phyloP scores from a whole-genome alignment of 306 rosid species.

The Vigna angularis region DNA sequence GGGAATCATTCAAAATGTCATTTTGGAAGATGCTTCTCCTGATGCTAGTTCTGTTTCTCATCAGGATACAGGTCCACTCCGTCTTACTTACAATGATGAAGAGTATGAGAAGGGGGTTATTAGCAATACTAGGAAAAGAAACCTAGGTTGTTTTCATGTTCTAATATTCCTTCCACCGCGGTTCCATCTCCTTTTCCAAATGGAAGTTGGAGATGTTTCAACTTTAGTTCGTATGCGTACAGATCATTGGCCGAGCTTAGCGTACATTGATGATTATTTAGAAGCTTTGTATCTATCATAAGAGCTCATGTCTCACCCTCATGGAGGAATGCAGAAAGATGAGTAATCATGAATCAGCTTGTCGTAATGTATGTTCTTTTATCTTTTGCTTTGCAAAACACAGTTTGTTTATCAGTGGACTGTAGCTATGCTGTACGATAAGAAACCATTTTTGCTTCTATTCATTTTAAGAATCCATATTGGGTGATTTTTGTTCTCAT shows the following conservation, averaged over 20 bases:
- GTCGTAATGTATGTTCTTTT: constrained; percentile 64
- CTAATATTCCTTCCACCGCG: constrained; percentile 95
- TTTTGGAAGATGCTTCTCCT: constrained; percentile 72
- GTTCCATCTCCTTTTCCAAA: constrained; percentile 94
- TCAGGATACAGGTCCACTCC: constrained; percentile 67
- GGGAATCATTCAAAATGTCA: constrained; percentile 69
- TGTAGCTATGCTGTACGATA: constrained; percentile 10
- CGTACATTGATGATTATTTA: constrained; percentile 94
- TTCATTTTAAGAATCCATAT: neutral
- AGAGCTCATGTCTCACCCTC: constrained; percentile 31
- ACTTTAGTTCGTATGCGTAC: constrained; percentile 91
- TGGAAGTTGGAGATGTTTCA: constrained; percentile 90
- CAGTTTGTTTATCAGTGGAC: neutral
- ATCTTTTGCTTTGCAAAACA: constrained; percentile 11
- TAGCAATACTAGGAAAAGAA: constrained; percentile 57
- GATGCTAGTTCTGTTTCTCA: constrained; percentile 46
- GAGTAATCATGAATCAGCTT: constrained; percentile 70
- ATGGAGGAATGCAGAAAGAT: constrained; percentile 40
- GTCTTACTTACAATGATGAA: constrained; percentile 71
- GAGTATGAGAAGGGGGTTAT: constrained; percentile 53
- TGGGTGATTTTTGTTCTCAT: neutral
- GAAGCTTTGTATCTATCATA: constrained; percentile 84
- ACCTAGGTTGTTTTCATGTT: constrained; percentile 71
- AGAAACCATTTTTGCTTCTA: constrained; percentile 11
- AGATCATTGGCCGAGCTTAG: constrained; percentile 98